Evolutionary conservation across 192 early-diverging fungal genomes (phyloP).

Genomic region (Coemansia furcata): DNA sequence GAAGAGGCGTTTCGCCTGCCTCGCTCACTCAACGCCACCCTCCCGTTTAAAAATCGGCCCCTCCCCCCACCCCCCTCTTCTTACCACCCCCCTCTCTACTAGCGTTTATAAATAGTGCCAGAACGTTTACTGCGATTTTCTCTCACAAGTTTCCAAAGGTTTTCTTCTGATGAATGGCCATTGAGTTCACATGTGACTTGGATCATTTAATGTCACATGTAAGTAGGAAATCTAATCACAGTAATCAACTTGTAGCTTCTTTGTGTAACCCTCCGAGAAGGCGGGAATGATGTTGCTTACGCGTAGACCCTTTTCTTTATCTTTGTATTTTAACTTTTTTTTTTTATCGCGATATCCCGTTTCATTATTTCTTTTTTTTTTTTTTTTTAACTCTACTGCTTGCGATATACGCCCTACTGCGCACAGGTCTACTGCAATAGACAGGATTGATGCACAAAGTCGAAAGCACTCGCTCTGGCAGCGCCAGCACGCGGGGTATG

Average conservation of each 20-base stretch:
- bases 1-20: too few species aligned
- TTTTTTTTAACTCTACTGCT: not conserved
- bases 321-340: not conserved
- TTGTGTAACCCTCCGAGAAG: not conserved
- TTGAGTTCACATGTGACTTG: not conserved
- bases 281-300: not conserved
- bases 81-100: not conserved
- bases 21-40: not conserved
- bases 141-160: too few species aligned
- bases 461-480: not conserved
- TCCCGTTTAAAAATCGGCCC: not conserved
- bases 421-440: not conserved
- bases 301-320: not conserved
- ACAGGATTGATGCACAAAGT: slow-evolving; percentile 8
- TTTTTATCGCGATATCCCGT: too few species aligned
- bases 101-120: too few species aligned
- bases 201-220: not conserved
- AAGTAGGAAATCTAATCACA: not conserved
- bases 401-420: not conserved
- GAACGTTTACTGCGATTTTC: not conserved
- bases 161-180: too few species aligned
- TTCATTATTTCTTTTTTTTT: not conserved
- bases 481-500: not conserved
- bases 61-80: not conserved
- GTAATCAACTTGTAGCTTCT: not conserved